A percentile compares a stretch with the other conserved stretches of the same genome.
Evolutionary conservation across 2,329 filamentous ascomycete species (phyloP).

Genomic region (Talaromyces sp.): DNA sequence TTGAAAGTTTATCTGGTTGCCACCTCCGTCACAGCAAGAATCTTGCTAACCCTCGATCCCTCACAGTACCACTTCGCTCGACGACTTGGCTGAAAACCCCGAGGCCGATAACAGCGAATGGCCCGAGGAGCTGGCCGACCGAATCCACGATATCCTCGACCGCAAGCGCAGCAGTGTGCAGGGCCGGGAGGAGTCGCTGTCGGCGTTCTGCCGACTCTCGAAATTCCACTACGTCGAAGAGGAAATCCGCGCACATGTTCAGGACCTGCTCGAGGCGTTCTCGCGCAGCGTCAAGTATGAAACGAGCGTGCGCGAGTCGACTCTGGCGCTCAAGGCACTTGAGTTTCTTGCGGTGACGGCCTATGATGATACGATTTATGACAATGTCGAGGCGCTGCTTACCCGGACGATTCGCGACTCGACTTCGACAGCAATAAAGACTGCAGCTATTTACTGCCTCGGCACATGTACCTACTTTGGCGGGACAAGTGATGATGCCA

Average conservation of each 20-base stretch:
- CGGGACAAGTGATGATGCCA: constrained; percentile 62
- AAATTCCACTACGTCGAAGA: constrained; percentile 63
- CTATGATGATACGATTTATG: constrained; percentile 61
- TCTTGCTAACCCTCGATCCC: constrained; percentile 8
- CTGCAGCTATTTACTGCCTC: constrained; percentile 66
- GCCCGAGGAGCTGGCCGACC: constrained; percentile 56
- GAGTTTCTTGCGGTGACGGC: constrained; percentile 64
- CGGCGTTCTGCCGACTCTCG: constrained; percentile 58
- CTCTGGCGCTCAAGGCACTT: constrained; percentile 66
- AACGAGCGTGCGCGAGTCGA: constrained; percentile 61
- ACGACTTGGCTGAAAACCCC: constrained; percentile 54
- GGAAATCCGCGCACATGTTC: constrained; percentile 53
- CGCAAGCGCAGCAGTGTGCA: constrained; percentile 73
- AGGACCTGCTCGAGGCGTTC: constrained; percentile 60
- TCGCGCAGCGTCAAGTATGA: constrained; percentile 65
- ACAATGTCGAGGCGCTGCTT: constrained; percentile 52
- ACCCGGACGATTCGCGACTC: constrained; percentile 62
- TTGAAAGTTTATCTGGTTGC: not conserved
- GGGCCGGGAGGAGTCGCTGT: constrained; percentile 60
- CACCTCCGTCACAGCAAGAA: not conserved
- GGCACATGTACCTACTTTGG: constrained; percentile 69
- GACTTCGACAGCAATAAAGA: constrained; percentile 58
- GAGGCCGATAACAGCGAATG: constrained; percentile 54
- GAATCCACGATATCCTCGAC: constrained; percentile 66
- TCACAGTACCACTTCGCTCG: constrained; percentile 58